Evolutionary conservation across 768 basidiomycete species (phyloP).

Genomic region (Strobilomyces confusus): DNA sequence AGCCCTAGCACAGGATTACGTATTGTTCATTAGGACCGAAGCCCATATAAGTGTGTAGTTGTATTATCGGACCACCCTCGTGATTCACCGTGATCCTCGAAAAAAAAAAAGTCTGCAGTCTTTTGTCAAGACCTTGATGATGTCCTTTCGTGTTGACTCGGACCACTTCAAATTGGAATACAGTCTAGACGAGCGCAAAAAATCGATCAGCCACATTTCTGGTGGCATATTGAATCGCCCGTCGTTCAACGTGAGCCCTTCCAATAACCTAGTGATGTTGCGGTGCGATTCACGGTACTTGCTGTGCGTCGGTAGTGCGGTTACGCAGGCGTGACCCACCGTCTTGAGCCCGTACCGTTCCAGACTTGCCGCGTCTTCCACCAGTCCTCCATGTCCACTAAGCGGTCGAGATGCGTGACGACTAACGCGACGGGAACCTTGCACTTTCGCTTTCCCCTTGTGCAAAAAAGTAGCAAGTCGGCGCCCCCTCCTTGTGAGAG

Average conservation of each 20-base stretch:
- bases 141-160: constrained; percentile 20
- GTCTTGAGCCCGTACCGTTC: constrained; percentile 24
- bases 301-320: constrained; percentile 27
- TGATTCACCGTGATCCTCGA: no score
- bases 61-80: no score
- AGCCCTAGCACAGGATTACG: no score
- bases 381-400: constrained; percentile 32
- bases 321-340: constrained; percentile 35
- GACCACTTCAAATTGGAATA: constrained; percentile 22
- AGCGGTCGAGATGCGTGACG: constrained; percentile 40
- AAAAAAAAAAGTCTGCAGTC: constrained; percentile 28
- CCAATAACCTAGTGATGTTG: constrained; percentile 17
- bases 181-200: constrained; percentile 23
- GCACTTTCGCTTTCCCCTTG: constrained; percentile 35
- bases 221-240: constrained; percentile 26
- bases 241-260: constrained; percentile 3
- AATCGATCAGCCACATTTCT: constrained; percentile 22
- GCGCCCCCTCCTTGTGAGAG: constrained; percentile 33
- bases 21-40: no score
- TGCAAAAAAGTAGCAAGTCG: constrained; percentile 39
- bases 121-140: constrained; percentile 25
- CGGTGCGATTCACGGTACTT: constrained; percentile 25
- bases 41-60: no score
- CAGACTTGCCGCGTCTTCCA: constrained; percentile 23
- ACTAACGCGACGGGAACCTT: constrained; percentile 30